Base-by-base conservation (phyloP, 331 rosid genomes). In the Prunus yedoensis region DNA sequence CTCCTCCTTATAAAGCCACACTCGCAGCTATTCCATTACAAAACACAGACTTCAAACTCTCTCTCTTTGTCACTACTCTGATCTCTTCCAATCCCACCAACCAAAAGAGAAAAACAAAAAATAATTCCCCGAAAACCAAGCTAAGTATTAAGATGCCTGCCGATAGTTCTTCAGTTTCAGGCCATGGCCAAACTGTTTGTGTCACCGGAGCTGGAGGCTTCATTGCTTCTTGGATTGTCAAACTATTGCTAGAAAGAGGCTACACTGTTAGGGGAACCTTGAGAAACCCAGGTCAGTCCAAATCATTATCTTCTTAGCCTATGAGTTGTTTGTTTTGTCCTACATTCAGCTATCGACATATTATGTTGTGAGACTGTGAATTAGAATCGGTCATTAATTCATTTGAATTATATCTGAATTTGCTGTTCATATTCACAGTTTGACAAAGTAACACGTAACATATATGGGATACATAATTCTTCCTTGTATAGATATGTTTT, bases 121-220 rank as follows among this genome's bases (percentile, higher is more conserved):
- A 12, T 17, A 16, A 7, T 60, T 4, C 27, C 20, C 66, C 66
- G 28, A 28, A 43, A 49, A n/a, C 16, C 30, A 28, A 27, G 66
- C 18, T 2, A 17, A 46, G 16, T 14, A 14, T 21, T 10, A 82
- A 75, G 74, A 94, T 94, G 98, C 93, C 94, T 6, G 66, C 75
- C 21, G 89, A 75, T 56, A 28, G 57, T 68, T 41, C 65, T 2
- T 51, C 83, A 7, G 32, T 46, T 41, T 59, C 87, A 2, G 57
- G 60, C 72, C 59, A 65, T 58, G 83, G 85, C 43, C 77, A 87
- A 66, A 91, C 90, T 17, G 82, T 94, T 4, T 91, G 99, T 57
- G 97, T 94, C 74, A 91, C 99, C 45, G 99, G 99, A 12, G 99
- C 99, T 32, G 97, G 93, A 4, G 99, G 99, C 10, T 94, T 91